Base-by-base conservation (phyloP, 1,284 basidiomycete species). In the Agaricales sp. region DNA sequence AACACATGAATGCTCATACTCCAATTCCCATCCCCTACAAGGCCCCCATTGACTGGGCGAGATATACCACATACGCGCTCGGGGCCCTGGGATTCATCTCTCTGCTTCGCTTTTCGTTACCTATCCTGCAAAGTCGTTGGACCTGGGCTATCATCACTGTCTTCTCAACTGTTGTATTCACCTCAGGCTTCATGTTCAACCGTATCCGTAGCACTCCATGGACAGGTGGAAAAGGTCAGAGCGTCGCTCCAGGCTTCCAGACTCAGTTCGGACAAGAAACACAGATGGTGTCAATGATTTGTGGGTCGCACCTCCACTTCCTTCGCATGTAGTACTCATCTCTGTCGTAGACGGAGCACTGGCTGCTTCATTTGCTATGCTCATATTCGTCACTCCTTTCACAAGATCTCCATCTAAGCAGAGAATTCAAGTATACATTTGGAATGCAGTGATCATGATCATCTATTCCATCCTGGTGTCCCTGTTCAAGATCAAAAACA, bases 141-240 rank as follows among this genome's bases (percentile, higher is more conserved):
- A 73, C 80, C 11, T 92, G 90, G 90, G 86, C 85, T 2, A 59
- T 71, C 11, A 66, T 69, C 44, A 81, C 76, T 21, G 67, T 92
- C 49, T 54, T 83, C 50, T 74, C 77, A 3, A 83, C 83, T 35
- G 74, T 94, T 25, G 67, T 90, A 57, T 93, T 95, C 82, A 94
- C 82, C 8, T 81, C 83, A 4, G 93, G 93, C 2, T 88, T 86
- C 71, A 99, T 99, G 96, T 99, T 96, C 73, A 92, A 90, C 57
- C 84, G 84, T 54, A 99, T 99, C 59, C 83, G 95, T 54, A 75
- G 75, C 45, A 78, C 80, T 50, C 93, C 93, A 1, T 92, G 80
- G 59, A 73, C 75, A 47, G 81, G 78, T 30, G 64, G 67, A 2
- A 82, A 67, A 60, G 80, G 83, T 18, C 74, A 74, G 53, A 94